Evolutionary conservation across 1,139 yeast species (phyloP).

Genomic region (Candida sanyaensis): DNA sequence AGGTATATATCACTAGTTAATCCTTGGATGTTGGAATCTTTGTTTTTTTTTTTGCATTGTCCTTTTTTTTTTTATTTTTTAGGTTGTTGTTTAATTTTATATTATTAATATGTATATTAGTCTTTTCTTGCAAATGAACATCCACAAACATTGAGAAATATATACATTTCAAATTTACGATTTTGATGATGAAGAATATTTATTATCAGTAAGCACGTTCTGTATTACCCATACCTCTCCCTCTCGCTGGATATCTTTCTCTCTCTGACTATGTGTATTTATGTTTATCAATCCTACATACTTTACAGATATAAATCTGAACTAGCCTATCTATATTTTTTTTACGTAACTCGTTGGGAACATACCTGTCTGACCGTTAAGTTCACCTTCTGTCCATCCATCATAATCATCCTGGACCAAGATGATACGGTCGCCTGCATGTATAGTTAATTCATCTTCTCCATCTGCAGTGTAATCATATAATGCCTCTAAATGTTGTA

Average conservation of each 20-base stretch:
- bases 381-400: constrained; percentile 96
- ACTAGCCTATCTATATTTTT: constrained; percentile 22
- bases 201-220: not conserved
- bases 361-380: constrained; percentile 70
- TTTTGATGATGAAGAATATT: not conserved
- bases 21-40: not conserved
- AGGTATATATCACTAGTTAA: not conserved
- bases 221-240: too few species aligned
- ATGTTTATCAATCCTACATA: too few species aligned
- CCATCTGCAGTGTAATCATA: constrained; percentile 84
- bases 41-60: not conserved
- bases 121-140: not conserved
- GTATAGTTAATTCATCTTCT: constrained; percentile 73
- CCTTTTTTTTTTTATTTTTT: not conserved
- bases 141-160: not conserved
- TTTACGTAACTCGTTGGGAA: constrained; percentile 80
- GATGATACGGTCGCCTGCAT: constrained; percentile 74
- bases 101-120: constrained; percentile 2
- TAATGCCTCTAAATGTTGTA: constrained; percentile 68
- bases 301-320: too few species aligned
- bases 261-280: too few species aligned
- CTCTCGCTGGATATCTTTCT: too few species aligned
- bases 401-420: constrained; percentile 68
- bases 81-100: constrained; percentile 2
- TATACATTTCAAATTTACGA: not conserved